Evolutionary conservation across 495 filamentous ascomycete genomes (phyloP).

Genomic region (Physcia stellaris): DNA sequence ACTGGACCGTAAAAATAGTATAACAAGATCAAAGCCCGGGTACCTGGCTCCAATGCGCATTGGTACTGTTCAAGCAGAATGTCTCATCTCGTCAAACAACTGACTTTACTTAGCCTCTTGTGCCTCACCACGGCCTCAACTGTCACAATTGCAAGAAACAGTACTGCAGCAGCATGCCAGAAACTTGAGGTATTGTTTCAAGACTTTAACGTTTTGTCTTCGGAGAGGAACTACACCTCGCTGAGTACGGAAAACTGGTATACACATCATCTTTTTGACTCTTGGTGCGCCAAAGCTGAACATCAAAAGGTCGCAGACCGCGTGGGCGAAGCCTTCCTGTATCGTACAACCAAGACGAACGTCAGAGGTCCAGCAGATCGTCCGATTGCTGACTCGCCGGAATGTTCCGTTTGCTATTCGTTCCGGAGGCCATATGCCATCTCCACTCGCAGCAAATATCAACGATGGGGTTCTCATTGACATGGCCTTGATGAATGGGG

Average conservation of each 20-base stretch:
- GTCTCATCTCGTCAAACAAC: no score
- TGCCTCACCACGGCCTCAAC: background rate
- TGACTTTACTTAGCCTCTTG: background rate
- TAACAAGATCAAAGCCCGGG: no score
- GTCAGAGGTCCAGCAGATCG: conserved; percentile 19
- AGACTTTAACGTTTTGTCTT: conserved; percentile 4
- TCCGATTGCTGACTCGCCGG: conserved; percentile 16
- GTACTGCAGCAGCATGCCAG: conserved; percentile 2
- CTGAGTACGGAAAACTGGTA: conserved; percentile 9
- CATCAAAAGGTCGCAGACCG: conserved; percentile 20
- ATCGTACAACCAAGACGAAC: conserved; percentile 22
- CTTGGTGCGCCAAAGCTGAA: background rate
- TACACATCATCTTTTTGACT: background rate
- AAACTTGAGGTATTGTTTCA: background rate
- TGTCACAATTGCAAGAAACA: background rate
- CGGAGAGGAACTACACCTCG: conserved; percentile 2
- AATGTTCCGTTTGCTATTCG: conserved; percentile 29
- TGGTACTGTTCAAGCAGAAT: no score
- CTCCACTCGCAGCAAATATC: conserved; percentile 9
- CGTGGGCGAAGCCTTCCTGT: conserved; percentile 21
- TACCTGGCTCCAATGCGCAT: no score
- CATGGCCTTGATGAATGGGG: conserved; percentile 11
- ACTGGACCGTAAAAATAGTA: no score
- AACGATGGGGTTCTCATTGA: conserved; percentile 11
- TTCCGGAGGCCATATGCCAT: conserved; percentile 30